Percentiles rank a stretch among this genome's conserved stretches.
Evolutionary conservation across 805 yeast species (phyloP).

Genomic region (Lipomyces lipofer): DNA sequence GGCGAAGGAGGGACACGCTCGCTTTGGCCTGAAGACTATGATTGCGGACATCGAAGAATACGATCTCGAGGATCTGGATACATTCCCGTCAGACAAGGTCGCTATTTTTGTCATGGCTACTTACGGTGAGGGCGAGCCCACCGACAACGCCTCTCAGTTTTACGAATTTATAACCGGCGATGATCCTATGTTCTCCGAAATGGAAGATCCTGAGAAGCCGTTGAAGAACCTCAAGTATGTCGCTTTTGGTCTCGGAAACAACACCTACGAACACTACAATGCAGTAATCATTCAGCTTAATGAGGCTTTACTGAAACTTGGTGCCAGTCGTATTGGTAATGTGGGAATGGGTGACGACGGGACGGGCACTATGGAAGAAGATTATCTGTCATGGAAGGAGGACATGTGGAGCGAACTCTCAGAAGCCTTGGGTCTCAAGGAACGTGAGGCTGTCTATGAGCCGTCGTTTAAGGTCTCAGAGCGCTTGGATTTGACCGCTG

Average conservation of each 20-base stretch:
- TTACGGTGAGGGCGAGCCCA: slow-evolving; percentile 98
- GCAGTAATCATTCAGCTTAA: slow-evolving; percentile 65
- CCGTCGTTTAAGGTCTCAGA: slow-evolving; percentile 53
- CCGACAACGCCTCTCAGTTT: slow-evolving; percentile 87
- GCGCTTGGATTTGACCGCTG: slow-evolving; percentile 37
- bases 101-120: slow-evolving; percentile 84
- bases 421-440: slow-evolving; percentile 65
- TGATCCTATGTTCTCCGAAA: slow-evolving; percentile 51
- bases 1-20: slow-evolving; percentile 80
- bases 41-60: slow-evolving; percentile 86
- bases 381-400: slow-evolving; percentile 91
- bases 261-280: slow-evolving; percentile 90
- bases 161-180: slow-evolving; percentile 61
- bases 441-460: slow-evolving; percentile 76
- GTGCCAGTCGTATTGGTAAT: slow-evolving; percentile 72
- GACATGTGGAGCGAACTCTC: slow-evolving; percentile 64
- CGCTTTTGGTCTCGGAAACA: slow-evolving; percentile 90
- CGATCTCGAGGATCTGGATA: slow-evolving; percentile 75
- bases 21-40: slow-evolving; percentile 79
- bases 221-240: slow-evolving; percentile 64
- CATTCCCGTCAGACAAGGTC: slow-evolving; percentile 57
- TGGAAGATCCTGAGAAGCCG: slow-evolving; percentile 37
- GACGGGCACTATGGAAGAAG: slow-evolving; percentile 91
- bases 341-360: slow-evolving; percentile 96
- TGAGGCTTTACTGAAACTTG: slow-evolving; percentile 55